Conservation (phyloP, 441 rosid genomes). For the Jatropha podagrica region DNA sequence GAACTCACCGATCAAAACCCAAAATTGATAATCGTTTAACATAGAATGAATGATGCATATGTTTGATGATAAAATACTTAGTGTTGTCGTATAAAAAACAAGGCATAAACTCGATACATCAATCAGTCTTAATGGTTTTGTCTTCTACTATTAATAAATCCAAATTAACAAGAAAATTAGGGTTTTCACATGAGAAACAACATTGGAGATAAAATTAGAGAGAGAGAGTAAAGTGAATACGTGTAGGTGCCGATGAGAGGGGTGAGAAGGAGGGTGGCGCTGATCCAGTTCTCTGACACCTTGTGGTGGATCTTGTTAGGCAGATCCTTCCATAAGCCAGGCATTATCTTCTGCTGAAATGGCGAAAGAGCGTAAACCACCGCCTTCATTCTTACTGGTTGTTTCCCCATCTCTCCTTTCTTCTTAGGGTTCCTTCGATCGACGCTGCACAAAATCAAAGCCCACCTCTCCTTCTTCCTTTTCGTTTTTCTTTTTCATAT, state of each 20-base stretch:
- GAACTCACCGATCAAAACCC: background rate
- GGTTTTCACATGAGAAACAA: background rate
- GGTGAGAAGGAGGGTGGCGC: conserved; percentile 65
- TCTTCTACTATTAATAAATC: background rate
- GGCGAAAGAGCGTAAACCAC: conserved; percentile 94
- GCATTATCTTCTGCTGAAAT: conserved; percentile 89
- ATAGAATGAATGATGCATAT: no score
- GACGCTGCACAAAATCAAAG: background rate
- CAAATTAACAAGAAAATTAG: background rate
- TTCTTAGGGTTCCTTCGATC: background rate
- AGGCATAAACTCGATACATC: background rate
- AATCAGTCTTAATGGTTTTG: background rate
- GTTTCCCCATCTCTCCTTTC: conserved; percentile 66
- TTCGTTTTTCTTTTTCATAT: no score
- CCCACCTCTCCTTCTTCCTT: no score
- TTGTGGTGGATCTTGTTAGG: conserved; percentile 84
- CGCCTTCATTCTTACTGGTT: conserved; percentile 88
- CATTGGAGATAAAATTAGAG: background rate
- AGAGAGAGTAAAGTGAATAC: conserved; percentile 27
- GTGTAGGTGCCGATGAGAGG: conserved; percentile 72
- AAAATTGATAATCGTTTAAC: no score
- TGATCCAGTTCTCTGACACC: conserved; percentile 93
- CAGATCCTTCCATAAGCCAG: conserved; percentile 81
- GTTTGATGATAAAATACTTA: no score
- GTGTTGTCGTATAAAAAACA: background rate